Base-by-base conservation (phyloP, 108 stramenopile genomes). In the Pseudonitzschia pungens region DNA sequence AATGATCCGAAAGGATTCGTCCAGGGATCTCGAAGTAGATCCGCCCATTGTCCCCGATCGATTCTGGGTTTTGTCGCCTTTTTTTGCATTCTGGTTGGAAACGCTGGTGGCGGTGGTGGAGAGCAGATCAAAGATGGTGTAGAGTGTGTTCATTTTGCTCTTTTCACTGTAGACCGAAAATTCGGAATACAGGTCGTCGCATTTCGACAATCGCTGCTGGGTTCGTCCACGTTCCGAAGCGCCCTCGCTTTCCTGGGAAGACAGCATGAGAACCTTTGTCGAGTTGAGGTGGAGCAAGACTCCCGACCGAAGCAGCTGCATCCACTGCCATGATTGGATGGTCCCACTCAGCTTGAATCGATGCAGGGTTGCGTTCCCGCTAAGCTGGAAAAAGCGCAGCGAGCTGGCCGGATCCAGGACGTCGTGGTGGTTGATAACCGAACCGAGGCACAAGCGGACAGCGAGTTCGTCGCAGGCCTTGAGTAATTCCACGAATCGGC, bases 361-460 rank as follows among this genome's bases (percentile, higher is more conserved):
- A 26, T 77, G 71, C 28, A 45, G 48, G 14, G 58, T 59, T 11
- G 45, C 2, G 11, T 53, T 16, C 7, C 64, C 42, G 28, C 54
- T n/a, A 32, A 77, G 14, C 11, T 77, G 16, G 0, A 77, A 77
- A 22, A 77, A 71, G 6, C 43, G 45, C 20, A 53, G 26, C 14
- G 77, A 44, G 26, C 27, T 67, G 1, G 63, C 28, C 16, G 33
- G 56, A 41, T 52, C 36, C 22, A 77, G 16, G 36, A 71, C 44
- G 33, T 77, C 77, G 36, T 71, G 70, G 41, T 71, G 66, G 56
- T 77, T 77, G 27, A 77, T 71, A 12, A 71, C 43, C 4, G 70
- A 71, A 12, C 62, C 55, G 64, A 77, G 55, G n/a, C 70, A 68
- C 26, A 77, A 24, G 14, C 64, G 63, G n/a, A 71, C 26, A 10